Base-by-base conservation (phyloP, 2,329 filamentous ascomycete genomes). In the Rasamsonia emersonii region DNA sequence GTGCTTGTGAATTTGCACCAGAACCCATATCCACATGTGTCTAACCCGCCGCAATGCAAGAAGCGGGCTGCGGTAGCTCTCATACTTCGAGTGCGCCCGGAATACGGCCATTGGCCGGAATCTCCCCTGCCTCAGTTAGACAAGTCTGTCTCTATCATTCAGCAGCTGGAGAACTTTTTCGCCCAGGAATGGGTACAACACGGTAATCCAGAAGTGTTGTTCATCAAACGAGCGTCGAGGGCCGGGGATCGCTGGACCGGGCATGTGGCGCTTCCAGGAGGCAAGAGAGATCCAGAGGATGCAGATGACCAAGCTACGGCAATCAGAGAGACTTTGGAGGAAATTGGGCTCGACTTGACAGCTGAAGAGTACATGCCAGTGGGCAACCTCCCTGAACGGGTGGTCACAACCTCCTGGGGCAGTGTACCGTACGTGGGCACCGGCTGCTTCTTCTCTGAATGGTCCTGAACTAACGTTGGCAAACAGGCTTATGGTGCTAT, bases 171-270 rank as follows among this genome's bases (percentile, higher is more conserved):
- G 18, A 54, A 63, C 6, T 82, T 81, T 59, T 82, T 82, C 49
- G 57, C 62, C 2, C 75, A 78, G 44, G 52, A 67, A 10, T 83
- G 79, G 79, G 75, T 79, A 5, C 67, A 71, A 41, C 58, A 78
- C 50, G 77, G 77, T 15, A 73, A 78, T 39, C 73, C 78, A 0
- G 79, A 83, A 51, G 62, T 77, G n/a, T 63, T 82, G 3, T 82
- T 82, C 52, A 83, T 83, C 53, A 83, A 82, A 50, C 64, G 79
- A 27, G 73, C 79, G 3, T 68, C 76, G 3, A 64, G 79, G 21
- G 64, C 68, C 33, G 77, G 77, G 5, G 79, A 83, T 51, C 64
- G 77, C 36, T 83, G 79, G 79, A 80, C 75, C 2, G 71, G 73
- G 3, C 79, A 83, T 59, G 71, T 82, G 35, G 79, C 79, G 0